Conservation (phyloP, 78 protist genomes). For the Protostelium mycophagum region DNA sequence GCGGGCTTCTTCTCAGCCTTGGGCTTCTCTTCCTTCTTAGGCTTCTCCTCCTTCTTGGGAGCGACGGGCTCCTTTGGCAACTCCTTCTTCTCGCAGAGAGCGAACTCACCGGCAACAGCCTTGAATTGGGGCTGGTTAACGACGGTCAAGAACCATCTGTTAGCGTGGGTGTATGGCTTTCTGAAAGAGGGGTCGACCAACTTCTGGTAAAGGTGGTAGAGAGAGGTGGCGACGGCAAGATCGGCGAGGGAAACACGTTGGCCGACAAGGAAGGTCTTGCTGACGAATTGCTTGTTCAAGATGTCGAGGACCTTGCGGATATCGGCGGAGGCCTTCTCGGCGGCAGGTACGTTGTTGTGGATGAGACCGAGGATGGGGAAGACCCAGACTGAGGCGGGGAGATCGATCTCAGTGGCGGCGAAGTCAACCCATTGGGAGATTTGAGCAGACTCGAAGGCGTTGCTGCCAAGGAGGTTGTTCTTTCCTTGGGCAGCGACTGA, state of each 20-base stretch:
- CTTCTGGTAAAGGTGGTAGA: conserved; percentile 45
- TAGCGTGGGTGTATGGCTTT: conserved; percentile 42
- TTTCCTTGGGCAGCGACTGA: conserved; percentile 19
- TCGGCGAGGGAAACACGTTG: conserved; percentile 77
- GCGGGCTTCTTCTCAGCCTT: conserved; percentile 25
- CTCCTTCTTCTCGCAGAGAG: conserved; percentile 22
- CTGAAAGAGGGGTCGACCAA: conserved; percentile 57
- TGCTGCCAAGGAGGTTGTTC: conserved; percentile 57
- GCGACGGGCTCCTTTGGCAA: not conserved
- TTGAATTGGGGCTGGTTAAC: conserved; percentile 76
- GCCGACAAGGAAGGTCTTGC: conserved; percentile 73
- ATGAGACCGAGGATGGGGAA: conserved; percentile 49
- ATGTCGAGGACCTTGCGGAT: conserved; percentile 20
- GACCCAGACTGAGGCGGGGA: conserved; percentile 27
- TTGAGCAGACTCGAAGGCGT: conserved; percentile 46
- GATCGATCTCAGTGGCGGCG: conserved; percentile 61
- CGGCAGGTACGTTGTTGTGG: conserved; percentile 20
- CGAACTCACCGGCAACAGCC: conserved; percentile 65
- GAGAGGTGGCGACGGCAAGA: conserved; percentile 55
- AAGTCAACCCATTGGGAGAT: conserved; percentile 72
- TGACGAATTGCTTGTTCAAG: conserved; percentile 32
- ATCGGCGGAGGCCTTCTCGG: conserved; percentile 46
- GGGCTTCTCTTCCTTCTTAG: conserved; percentile 59
- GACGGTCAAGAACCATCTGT: conserved; percentile 76
- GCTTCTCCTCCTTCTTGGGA: conserved; percentile 55